Base-by-base conservation (phyloP, 345 rosid species). In the Psidium friedrichsthalianum region DNA sequence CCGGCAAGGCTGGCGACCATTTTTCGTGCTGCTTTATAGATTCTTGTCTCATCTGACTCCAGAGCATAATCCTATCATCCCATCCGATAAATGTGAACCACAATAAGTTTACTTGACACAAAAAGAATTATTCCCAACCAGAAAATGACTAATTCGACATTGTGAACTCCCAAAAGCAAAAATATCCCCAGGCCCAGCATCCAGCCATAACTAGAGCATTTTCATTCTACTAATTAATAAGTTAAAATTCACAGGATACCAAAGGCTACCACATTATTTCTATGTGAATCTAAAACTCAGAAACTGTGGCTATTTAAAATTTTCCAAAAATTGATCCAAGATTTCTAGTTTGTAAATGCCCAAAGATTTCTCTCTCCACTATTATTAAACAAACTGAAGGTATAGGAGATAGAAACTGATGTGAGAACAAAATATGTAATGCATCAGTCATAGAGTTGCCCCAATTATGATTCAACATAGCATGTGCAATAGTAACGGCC, bases 1-100 rank as follows among this genome's bases (percentile, higher is more conserved):
- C 98, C 99, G 69, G 99, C 98, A 91, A 97, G 90, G 90, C 99
- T 96, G n/a, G 99, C 99, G 89, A 96, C 99, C 99, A 97, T 97
- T 91, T 96, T 92, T 86, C 96, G 98, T 40, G 98, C 99, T 18
- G 99, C 99, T 90, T 91, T 94, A 90, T 94, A 94, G 83, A 97
- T 95, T 22, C 98, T 95, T 27, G 95, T 92, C 90, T 97, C 99
- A 84, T 97, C 99, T 14, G 94, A 90, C 89, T 97, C 99, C 93
- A 91, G 88, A 20, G 98, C 93, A 91, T 97, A 97, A 89, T 97
- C 99, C 99, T 97, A 87, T 25, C 51, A 84, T 82, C 20, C 44
- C 78, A 69, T 69, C 78, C 47, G 36, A 36, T 69, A 51, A 14
- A 58, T 53, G 85, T 55, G 27, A 85, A 42, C 15, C 44, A 78